Base-by-base conservation (phyloP, 305 asterid species). In the Solanum hybrid region DNA sequence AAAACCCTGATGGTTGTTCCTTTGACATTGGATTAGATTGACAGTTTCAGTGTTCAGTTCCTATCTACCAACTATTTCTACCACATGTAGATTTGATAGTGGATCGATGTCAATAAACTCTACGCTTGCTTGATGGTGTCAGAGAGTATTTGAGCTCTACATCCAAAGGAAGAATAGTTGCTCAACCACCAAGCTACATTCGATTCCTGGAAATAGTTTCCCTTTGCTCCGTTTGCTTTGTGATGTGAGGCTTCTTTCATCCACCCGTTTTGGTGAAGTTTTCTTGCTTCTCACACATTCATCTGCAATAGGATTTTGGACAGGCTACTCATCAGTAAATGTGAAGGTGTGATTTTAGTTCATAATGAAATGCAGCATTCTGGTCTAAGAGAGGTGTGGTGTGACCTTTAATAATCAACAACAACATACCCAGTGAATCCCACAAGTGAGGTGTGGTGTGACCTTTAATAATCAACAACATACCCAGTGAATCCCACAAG, bases 171-270 rank as follows among this genome's bases (percentile, higher is more conserved):
- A 64, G 73, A 64, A 9, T 64, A 22, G 73, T 22, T 66, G 3
- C 85, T 22, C 31, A 4, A 35, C 31, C 51, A 4, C 26, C n/a
- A 13, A 35, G 31, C 71, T 71, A 26, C 82, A 35, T 5, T 37
- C 7, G 36, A 5, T 35, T 20, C 82, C 72, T 72, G 22, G 26
- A 87, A 38, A 72, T 37, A 72, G 34, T 27, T 31, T 86, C 64
- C 5, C 11, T 36, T n/a, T 38, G 20, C 5, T 86, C 64, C 5
- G 17, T 36, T n/a, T 38, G 20, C 5, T 82, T 38, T 82, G 87
- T 27, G 86, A 75, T 89, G 87, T 85, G 26, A 88, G 90, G 22
- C 90, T 42, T 88, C 87, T 51, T 71, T 82, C 91, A 84, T 14
- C 77, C 91, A 88, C 79, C 87, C 42, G 29, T 84, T 38, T 29